A percentile compares a stretch with the other conserved stretches of the same genome.
Evolutionary conservation across 306 rosid genomes (phyloP).

Genomic region (Urtica urens): DNA sequence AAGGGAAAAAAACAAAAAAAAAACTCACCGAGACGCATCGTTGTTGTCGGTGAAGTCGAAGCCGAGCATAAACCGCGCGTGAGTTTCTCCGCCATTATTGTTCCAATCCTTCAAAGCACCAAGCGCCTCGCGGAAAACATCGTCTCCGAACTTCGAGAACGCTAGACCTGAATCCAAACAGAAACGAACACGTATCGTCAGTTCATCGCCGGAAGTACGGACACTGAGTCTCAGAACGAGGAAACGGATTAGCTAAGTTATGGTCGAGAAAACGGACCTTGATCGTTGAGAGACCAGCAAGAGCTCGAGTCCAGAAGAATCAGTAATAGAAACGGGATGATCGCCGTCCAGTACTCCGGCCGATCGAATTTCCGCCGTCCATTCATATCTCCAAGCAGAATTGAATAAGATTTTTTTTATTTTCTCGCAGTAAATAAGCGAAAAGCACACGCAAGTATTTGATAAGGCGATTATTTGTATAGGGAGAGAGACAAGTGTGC

Average conservation of each 20-base stretch:
- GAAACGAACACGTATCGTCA: background rate
- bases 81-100: constrained; percentile 17
- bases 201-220: background rate
- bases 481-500: too few species aligned
- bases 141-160: constrained; percentile 40
- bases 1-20: background rate
- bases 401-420: too few species aligned
- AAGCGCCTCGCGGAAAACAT: constrained; percentile 37
- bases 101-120: constrained; percentile 53
- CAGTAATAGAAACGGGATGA: constrained; percentile 15
- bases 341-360: constrained; percentile 11
- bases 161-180: constrained; percentile 49
- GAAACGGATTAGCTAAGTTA: background rate
- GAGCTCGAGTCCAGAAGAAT: constrained; percentile 16
- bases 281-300: constrained; percentile 29
- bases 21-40: constrained; percentile 56
- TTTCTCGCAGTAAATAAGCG: too few species aligned
- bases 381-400: constrained; percentile 21
- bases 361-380: constrained; percentile 28
- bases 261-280: constrained; percentile 26
- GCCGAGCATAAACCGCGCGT: constrained; percentile 60
- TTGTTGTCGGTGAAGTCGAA: constrained; percentile 54
- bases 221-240: background rate
- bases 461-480: too few species aligned
- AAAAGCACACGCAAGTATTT: too few species aligned